These are phyloP conservation scores for Balansia obtecta DNA, from an alignment of 2,329 filamentous ascomycete genomes.

Conservation along the genomic window DNA sequence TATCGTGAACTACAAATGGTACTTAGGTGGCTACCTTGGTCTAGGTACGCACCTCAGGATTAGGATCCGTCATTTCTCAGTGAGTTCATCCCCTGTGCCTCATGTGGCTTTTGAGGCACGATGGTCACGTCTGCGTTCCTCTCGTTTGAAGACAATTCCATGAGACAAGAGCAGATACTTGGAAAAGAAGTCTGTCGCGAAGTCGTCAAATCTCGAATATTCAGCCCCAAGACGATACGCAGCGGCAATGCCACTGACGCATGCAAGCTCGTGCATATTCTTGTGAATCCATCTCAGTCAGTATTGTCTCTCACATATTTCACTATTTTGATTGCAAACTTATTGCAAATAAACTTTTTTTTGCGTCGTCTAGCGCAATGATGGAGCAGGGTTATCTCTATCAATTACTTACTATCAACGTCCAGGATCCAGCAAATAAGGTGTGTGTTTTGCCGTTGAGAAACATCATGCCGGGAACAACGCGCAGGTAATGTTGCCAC, in stretches of 20 bases:
- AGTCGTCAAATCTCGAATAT: slow-evolving; percentile 48
- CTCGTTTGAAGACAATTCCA: slow-evolving; percentile 25
- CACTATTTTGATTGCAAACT: too few species aligned
- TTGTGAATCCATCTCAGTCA: slow-evolving; percentile 11
- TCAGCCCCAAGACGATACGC: slow-evolving; percentile 55
- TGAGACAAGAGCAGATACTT: slow-evolving; percentile 35
- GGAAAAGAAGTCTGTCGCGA: slow-evolving; percentile 33
- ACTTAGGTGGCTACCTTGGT: too few species aligned
- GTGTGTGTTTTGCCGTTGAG: slow-evolving; percentile 54
- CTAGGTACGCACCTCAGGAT: too few species aligned
- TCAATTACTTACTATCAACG: slow-evolving; percentile 42
- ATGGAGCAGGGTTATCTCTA: too few species aligned
- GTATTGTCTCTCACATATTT: not conserved
- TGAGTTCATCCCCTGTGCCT: too few species aligned
- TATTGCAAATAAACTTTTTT: too few species aligned
- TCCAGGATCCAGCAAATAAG: slow-evolving; percentile 55
- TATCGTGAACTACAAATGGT: too few species aligned
- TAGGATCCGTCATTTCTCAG: too few species aligned
- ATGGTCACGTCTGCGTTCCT: slow-evolving; percentile 18
- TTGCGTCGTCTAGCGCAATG: too few species aligned
- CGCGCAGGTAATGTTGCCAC: slow-evolving; percentile 50
- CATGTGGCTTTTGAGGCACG: not conserved
- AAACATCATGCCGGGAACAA: slow-evolving; percentile 61
- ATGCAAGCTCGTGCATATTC: slow-evolving; percentile 60
- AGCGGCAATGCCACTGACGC: slow-evolving; percentile 58